Base-by-base conservation (phyloP, 2,329 filamentous ascomycete species). In the Lasiodiplodia citricola region DNA sequence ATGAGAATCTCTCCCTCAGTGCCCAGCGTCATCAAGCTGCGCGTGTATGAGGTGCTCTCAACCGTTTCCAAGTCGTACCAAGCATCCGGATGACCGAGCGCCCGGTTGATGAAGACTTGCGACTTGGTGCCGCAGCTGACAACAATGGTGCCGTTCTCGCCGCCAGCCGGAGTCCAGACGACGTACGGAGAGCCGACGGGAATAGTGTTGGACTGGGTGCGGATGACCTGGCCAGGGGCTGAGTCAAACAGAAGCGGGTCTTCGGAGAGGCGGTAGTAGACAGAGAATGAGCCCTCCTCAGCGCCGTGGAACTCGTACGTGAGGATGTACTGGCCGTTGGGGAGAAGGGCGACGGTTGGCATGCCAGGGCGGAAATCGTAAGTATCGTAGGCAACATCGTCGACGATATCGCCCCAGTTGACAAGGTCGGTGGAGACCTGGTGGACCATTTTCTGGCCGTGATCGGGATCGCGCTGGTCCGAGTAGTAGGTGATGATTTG, bases 381-480 rank as follows among this genome's bases (percentile, higher is more conserved):
- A 66, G 82, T 83, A n/a, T 83, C 79, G 72, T 90, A 90, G 23
- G 86, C 81, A 50, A 90, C 89, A 73, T 92, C 89, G 70, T 90
- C 83, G 62, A 90, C 84, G 3, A 86, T 80, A 0, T 83, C 75
- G 21, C 84, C 83, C 90, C 90, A 93, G 18, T 77, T 86, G 69
- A 81, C 78, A 23, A 91, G 82, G 74, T 92, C 88, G 1, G 79
- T 82, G 2, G 87, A 84, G 18, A 83, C 82, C 77, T 92, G 89
- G 76, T 92, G 90, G 2, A 87, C 84, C 50, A 92, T 83, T 75
- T 92, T 91, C 78, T 92, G 90, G 21, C 90, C 90, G 74, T 92
- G 83, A 1, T 81, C 81, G 1, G 75, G 70, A 70, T 89, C 89
- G 44, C 90, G 86, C 75, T 92, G 91, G 77, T 92, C 91, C 1